Base-by-base conservation (phyloP, 257 asterid species). In the Ligustrum vulgare region DNA sequence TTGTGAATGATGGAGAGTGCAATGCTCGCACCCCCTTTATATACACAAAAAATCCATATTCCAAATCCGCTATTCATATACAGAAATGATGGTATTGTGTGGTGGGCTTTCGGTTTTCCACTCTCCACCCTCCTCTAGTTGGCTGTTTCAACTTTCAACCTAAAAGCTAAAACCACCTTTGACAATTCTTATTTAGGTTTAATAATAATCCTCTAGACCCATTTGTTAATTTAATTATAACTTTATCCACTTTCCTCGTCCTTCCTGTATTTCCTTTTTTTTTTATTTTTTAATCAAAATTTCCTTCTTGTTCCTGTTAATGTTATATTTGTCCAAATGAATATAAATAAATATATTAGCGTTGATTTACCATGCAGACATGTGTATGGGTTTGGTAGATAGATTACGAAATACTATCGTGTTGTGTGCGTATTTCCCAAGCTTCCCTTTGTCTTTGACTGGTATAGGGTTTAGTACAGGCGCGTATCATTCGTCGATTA, bases 121-220 rank as follows among this genome's bases (percentile, higher is more conserved):
- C 33, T 58, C 43, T 56, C 15, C 80, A 70, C 75, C 69, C 67
- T 70, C 74, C 72, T 34, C 39, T 35, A 35, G 67, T 72, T 67
- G 33, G 72, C n/a, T 11, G 16, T 69, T 33, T 62, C 51, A 34
- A 8, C 56, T 69, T 33, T 62, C 51, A 34, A 8, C 56, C 35
- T 16, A 23, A 36, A 54, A 62, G 72, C 76, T 66, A 78, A 84
- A 78, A 75, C 87, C 83, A 70, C 78, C 58, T n/a, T 54, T 28
- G 75, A 71, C 39, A 12, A 70, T 72, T 32, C 51, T 47, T 47
- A 67, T 41, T 60, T n/a, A 73, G 45, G n/a, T 68, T 69, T 43
- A 18, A 2, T 71, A 32, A 70, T 25, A 18, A 78, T 72, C 36
- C 63, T 35, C 34, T 63, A 75, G 78, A 45, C 60, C 81, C 76